Evolutionary conservation across 257 asterid species (phyloP).

Genomic region (Solanum clarkiae): DNA sequence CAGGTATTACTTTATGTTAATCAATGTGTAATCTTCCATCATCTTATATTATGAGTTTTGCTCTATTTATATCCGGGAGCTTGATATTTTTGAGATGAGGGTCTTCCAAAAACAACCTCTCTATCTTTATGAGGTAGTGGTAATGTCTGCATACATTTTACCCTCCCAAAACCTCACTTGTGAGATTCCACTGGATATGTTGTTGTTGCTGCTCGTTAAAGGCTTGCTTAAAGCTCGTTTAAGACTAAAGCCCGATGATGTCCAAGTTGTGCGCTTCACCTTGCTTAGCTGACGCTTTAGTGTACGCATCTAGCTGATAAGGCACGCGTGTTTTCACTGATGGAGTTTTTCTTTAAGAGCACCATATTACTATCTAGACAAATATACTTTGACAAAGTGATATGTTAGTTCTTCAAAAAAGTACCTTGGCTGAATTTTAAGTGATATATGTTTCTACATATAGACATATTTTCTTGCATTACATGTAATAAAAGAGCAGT

Average conservation of each 20-base stretch:
- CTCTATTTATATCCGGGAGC: neutral
- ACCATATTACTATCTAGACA: neutral
- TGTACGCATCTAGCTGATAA: neutral
- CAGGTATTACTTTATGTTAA: slow-evolving; percentile 25
- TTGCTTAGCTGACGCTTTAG: neutral
- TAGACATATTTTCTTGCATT: neutral
- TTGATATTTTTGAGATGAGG: no score
- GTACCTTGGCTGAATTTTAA: neutral
- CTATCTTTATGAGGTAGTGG: no score
- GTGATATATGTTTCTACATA: neutral
- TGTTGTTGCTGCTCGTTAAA: neutral
- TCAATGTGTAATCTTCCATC: neutral
- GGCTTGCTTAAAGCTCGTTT: neutral
- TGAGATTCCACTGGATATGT: no score
- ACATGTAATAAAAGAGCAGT: neutral
- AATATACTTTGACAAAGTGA: neutral
- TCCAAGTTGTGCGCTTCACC: neutral
- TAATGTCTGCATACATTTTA: no score
- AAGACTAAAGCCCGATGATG: neutral
- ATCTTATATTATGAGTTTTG: neutral
- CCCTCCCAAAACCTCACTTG: no score
- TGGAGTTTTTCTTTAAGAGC: neutral
- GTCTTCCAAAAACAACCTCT: no score
- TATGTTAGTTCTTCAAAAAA: neutral
- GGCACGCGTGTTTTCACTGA: neutral